Evolutionary conservation across 371 early-diverging fungal genomes (phyloP).

Genomic region (Saksenaea oblongispora): DNA sequence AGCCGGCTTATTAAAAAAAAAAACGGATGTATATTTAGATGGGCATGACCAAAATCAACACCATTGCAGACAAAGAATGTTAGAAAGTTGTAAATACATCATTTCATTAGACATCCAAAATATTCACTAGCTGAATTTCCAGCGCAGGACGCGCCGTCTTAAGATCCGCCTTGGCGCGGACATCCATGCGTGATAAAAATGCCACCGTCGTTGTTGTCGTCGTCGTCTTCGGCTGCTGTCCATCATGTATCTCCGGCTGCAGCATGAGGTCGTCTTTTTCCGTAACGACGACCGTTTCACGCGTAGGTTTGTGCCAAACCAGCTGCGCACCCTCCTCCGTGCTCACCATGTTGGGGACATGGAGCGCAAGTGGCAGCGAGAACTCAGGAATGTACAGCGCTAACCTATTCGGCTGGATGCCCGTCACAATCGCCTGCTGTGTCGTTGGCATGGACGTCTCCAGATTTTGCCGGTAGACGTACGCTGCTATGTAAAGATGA

Average conservation of each 20-base stretch:
- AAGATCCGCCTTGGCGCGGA: constrained; percentile 24
- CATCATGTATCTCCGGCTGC: constrained; percentile 11
- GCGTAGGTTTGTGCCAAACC: constrained; percentile 3
- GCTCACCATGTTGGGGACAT: background rate
- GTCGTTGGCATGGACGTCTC: constrained; percentile 5
- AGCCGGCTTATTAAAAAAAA: constrained; percentile 14
- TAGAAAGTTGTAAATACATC: background rate
- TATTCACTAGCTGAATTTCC: constrained; percentile 40
- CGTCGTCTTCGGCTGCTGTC: constrained; percentile 54
- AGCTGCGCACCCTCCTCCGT: constrained; percentile 2
- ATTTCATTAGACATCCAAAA: background rate
- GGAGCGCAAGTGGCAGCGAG: background rate
- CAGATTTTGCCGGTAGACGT: constrained; percentile 31
- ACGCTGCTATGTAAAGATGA: constrained; percentile 28
- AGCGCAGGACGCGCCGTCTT: constrained; percentile 25
- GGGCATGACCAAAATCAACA: constrained; percentile 5
- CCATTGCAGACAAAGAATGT: background rate
- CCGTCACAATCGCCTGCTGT: constrained; percentile 9
- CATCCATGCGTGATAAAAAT: constrained; percentile 75
- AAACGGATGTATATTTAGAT: constrained; percentile 5
- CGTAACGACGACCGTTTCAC: constrained; percentile 3
- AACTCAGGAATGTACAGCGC: constrained; percentile 12
- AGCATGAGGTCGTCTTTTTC: constrained; percentile 10
- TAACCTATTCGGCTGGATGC: constrained; percentile 3
- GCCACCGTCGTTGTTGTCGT: constrained; percentile 89